These are phyloP conservation scores for Beta lomatogona DNA, from an alignment of 179 eudicot species.

Conservation along the genomic window DNA sequence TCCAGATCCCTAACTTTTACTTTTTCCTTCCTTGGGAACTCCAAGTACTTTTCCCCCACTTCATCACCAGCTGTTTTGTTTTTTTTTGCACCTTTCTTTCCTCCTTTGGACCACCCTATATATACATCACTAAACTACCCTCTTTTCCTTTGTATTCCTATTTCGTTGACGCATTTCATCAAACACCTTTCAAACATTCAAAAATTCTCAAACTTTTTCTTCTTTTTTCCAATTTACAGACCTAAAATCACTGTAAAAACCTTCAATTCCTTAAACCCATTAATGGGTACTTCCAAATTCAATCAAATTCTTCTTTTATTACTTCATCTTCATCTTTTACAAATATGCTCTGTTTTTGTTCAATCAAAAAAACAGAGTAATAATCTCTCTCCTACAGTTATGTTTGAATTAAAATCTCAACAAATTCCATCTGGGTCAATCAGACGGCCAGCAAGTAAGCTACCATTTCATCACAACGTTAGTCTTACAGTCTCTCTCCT, in stretches of 20 bases:
- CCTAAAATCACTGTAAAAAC: not conserved
- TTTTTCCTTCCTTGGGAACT: slow-evolving; percentile 27
- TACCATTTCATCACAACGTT: slow-evolving; percentile 77
- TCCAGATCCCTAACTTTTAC: slow-evolving; percentile 12
- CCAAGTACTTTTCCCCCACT: slow-evolving; percentile 21
- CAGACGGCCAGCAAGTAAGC: slow-evolving; percentile 47
- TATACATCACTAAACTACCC: slow-evolving; percentile 18
- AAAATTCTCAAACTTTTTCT: not conserved
- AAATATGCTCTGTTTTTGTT: slow-evolving; percentile 23
- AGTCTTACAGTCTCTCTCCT: slow-evolving; percentile 70
- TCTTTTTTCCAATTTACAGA: not conserved
- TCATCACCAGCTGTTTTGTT: slow-evolving; percentile 35
- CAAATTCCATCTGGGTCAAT: slow-evolving; percentile 35
- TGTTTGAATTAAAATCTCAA: slow-evolving; percentile 51
- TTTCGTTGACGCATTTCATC: slow-evolving; percentile 22
- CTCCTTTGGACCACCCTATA: slow-evolving; percentile 15
- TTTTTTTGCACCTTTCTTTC: slow-evolving; percentile 27
- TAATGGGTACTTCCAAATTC: slow-evolving; percentile 26
- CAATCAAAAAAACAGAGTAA: slow-evolving; percentile 34
- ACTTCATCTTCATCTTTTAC: not conserved
- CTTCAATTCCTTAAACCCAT: not conserved
- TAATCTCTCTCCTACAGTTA: slow-evolving; percentile 21
- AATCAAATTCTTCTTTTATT: not conserved
- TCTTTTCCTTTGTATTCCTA: not conserved
- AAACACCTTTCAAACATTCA: slow-evolving; percentile 24